Evolutionary conservation across 805 yeast genomes (phyloP), one percentile per base, ranked within the genome.

Genomic region (Saturnispora bothae): DNA sequence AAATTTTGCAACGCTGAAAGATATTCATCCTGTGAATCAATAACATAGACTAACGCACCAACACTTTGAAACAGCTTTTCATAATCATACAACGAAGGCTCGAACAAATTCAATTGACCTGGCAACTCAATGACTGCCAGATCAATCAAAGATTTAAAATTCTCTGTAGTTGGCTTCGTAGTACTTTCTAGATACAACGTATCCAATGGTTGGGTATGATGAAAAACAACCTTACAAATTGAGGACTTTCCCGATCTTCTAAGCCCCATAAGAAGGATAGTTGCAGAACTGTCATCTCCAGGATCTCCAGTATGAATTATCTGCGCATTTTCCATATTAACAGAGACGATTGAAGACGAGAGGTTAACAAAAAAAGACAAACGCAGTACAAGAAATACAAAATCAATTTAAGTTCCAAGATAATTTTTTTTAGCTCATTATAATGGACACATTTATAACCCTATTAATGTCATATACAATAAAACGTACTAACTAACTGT

Each of bases 21-120:
- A 59, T 92, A 92, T 56, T 92, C 98, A 62, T 89, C 97, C 57
- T 86, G 96, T 9, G 88, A 74, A 59, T 92, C 98, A 44, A 92
- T 86, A 29, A 92, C 96, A 53, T 92, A 92, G 2, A 92, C 92
- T 21, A 92, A 66, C 0, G 96, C 92, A 15, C 95, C 95, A 12
- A 86, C 85, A 31, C 80, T 76, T 31, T 78, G 68, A 52, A 89
- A 88, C 20, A 88, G 60, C 43, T 78, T 66, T 44, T 78, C 86
- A 18, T 83, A 75, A 50, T 85, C 95, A 48, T 79, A 78, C 22
- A 60, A 43, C 25, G 77, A 71, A 3, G 94, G 92, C 49, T 86
- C 95, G 54, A 85, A 83, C 50, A 84, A 74, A 56, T 86, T 85
- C 44, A 88, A 60, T 57, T 89, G 96, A 3, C 96, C 97, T 0